Base-by-base conservation (phyloP, 176 grass and related monocot genomes). In the Juncus effusus region DNA sequence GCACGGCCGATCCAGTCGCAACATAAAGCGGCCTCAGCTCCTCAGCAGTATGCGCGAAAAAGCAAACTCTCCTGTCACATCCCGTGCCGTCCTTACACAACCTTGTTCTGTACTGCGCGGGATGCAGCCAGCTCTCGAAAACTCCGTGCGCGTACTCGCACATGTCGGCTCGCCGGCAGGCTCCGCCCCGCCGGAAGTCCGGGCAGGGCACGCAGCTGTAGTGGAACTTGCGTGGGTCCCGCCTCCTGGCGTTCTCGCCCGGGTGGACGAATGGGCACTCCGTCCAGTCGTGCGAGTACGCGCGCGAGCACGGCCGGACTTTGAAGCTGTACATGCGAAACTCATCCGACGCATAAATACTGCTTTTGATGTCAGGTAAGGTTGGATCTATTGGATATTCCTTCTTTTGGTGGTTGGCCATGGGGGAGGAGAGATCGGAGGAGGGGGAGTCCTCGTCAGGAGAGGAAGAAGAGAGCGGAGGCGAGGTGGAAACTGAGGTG, bases 41-140 rank as follows among this genome's bases (percentile, higher is more conserved):
- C 19, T 90, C 90, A 40, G 83, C 82, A 3, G 82, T 85, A 38
- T 96, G 91, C 0, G 91, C 91, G 4, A 96, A 96, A 73, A 96
- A 96, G 57, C 91, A 96, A 44, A 96, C 89, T 60, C 91, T 80
- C 3, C 91, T 86, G 5, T 74, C 83, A 11, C 91, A 96, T 61
- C 74, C 78, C 1, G 69, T 78, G 1, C 87, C 84, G 56, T 90
- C 87, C 64, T 96, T 96, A 61, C 87, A 96, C 10, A 90, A 83
- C 67, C 87, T 78, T n/a, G 91, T 96, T 64, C 91, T 87, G 56
- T 96, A 96, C 78, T 96, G 87, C 1, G 84, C 80, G 2, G 87
- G 91, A 78, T 96, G 91, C 56, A 96, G 87, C 91, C 91, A 96
- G 69, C 91, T 84, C 87, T 96, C 91, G 1, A 96, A 96, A 4